Percentiles rank a stretch among this genome's conserved stretches.
Conservation (phyloP, 805 yeast genomes). For the Yarrowia sp. region DNA sequence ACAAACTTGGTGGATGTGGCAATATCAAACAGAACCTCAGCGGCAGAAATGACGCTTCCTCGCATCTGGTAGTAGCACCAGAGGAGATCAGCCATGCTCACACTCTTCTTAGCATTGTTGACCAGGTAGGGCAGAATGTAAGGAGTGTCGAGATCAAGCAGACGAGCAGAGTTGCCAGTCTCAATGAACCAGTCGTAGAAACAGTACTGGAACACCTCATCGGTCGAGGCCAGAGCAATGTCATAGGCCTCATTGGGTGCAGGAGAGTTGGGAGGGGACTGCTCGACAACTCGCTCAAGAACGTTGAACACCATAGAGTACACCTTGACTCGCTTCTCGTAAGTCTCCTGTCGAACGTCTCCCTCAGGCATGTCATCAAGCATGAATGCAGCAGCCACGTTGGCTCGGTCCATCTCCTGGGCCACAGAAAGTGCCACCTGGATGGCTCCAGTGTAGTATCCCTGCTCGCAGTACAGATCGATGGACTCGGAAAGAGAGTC, state of each 20-base stretch:
- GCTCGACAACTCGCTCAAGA: constrained; percentile 60
- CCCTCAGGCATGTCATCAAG: constrained; percentile 50
- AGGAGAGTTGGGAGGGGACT: constrained; percentile 56
- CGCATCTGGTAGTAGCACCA: constrained; percentile 89
- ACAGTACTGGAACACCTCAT: constrained; percentile 85
- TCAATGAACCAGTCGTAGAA: constrained; percentile 88
- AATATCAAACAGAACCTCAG: constrained; percentile 68
- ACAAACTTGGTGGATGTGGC: constrained; percentile 68
- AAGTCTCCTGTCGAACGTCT: constrained; percentile 53
- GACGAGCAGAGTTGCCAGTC: constrained; percentile 71
- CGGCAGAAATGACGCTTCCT: constrained; percentile 78
- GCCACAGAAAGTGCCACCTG: constrained; percentile 79
- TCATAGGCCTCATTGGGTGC: constrained; percentile 50
- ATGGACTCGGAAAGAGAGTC: constrained; percentile 83
- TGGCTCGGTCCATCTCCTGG: constrained; percentile 59
- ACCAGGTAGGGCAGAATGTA: constrained; percentile 74
- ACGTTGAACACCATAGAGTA: constrained; percentile 76
- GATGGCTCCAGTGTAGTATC: constrained; percentile 81
- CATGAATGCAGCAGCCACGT: constrained; percentile 56
- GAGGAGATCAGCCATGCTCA: constrained; percentile 74
- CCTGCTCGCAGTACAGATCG: constrained; percentile 70
- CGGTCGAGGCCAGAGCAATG: constrained; percentile 69
- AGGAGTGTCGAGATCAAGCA: constrained; percentile 78
- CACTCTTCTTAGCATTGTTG: constrained; percentile 47
- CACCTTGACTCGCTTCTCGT: constrained; percentile 54